A percentile compares a stretch with the other conserved stretches of the same genome.
These are phyloP conservation scores for Stromatinia cepivora DNA, from an alignment of 2,329 filamentous ascomycete species.

Conservation along the genomic window DNA sequence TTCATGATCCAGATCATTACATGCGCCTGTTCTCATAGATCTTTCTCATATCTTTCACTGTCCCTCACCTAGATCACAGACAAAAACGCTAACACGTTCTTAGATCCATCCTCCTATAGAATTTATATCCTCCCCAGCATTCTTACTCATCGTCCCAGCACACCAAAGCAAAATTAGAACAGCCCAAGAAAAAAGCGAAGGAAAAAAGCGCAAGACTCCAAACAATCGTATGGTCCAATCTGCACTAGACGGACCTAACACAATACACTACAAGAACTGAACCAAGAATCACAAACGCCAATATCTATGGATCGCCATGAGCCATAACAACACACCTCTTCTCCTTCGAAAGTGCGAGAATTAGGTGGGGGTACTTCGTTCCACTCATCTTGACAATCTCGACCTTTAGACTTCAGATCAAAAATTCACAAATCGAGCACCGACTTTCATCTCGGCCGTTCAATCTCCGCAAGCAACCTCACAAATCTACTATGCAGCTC, in stretches of 20 bases:
- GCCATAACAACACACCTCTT: neutral
- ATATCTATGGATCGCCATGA: neutral
- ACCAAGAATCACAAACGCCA: constrained; percentile 15
- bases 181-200: neutral
- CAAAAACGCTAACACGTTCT: neutral
- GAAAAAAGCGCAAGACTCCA: neutral
- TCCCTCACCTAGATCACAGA: neutral
- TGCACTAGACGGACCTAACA: constrained; percentile 19
- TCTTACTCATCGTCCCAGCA: neutral
- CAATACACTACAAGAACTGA: neutral
- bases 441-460: constrained; percentile 42
- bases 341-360: neutral
- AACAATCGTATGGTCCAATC: constrained; percentile 11
- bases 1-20: neutral
- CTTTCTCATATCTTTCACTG: neutral
- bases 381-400: neutral
- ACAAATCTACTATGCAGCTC: constrained; percentile 66
- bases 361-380: neutral
- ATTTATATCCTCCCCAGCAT: neutral
- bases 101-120: neutral
- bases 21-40: neutral
- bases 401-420: neutral
- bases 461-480: constrained; percentile 55
- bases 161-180: neutral
- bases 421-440: neutral